Percentiles rank a stretch among this genome's conserved stretches.
These are phyloP conservation scores for Phialocephala sp. DNA, from an alignment of 2,329 filamentous ascomycete genomes.

Conservation along the genomic window DNA sequence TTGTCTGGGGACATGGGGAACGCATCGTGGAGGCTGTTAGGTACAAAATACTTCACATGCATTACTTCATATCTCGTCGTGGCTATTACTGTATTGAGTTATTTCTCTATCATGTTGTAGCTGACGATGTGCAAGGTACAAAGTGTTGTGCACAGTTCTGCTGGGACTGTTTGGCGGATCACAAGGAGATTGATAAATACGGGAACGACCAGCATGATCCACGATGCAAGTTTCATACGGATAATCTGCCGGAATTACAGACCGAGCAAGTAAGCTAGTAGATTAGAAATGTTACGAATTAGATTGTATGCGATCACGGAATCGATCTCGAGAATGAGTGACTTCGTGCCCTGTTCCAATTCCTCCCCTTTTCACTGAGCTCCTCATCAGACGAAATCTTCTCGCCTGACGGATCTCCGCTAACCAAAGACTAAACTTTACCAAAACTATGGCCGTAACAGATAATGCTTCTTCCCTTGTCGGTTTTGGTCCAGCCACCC, in stretches of 20 bases:
- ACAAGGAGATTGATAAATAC: constrained; percentile 19
- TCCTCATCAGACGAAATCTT: too few species aligned
- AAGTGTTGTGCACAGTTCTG: constrained; percentile 28
- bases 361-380: too few species aligned
- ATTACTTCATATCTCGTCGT: not conserved
- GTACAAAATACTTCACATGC: not conserved
- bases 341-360: too few species aligned
- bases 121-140: constrained; percentile 21
- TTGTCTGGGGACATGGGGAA: constrained; percentile 20
- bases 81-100: not conserved
- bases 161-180: constrained; percentile 29
- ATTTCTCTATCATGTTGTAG: not conserved
- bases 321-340: too few species aligned
- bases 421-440: too few species aligned
- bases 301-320: too few species aligned
- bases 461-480: not conserved
- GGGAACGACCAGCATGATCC: constrained; percentile 24
- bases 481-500: constrained; percentile 5
- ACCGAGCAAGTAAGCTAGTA: too few species aligned
- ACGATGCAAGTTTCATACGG: constrained; percentile 23
- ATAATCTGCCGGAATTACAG: constrained; percentile 20
- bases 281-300: too few species aligned
- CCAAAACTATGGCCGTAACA: not conserved
- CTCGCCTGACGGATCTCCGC: too few species aligned
- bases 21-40: constrained; percentile 10